Percentiles rank a stretch among this genome's conserved stretches.
These are phyloP conservation scores for Penicillium mononematosum DNA, from an alignment of 495 filamentous ascomycete species.

Conservation along the genomic window DNA sequence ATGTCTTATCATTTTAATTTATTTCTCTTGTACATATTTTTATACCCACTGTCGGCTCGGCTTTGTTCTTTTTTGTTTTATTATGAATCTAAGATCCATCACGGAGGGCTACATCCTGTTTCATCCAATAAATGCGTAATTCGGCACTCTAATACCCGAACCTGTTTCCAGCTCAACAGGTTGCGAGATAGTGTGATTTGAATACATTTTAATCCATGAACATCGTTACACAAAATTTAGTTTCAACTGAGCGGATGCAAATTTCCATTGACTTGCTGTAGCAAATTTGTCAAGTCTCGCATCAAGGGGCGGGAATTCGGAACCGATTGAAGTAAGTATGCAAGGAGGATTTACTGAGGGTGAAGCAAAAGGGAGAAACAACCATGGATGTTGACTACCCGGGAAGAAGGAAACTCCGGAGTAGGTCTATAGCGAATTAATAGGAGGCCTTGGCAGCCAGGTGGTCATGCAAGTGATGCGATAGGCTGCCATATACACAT, in stretches of 20 bases:
- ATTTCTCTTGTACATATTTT: neutral
- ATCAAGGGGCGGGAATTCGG: neutral
- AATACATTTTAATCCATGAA: neutral
- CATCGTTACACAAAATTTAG: neutral
- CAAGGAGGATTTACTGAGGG: neutral
- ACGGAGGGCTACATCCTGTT: neutral
- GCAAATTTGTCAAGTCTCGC: neutral
- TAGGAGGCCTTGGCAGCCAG: neutral
- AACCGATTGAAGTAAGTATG: neutral
- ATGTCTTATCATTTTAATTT: neutral
- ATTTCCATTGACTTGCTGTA: neutral
- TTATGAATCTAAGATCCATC: neutral
- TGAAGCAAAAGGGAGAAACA: neutral
- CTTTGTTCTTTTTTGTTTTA: neutral
- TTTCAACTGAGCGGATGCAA: neutral
- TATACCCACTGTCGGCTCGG: neutral
- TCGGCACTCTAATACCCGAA: neutral
- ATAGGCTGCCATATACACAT: neutral
- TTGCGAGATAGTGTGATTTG: neutral
- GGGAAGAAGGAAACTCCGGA: neutral
- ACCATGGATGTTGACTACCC: neutral
- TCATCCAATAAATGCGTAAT: neutral
- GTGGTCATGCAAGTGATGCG: neutral
- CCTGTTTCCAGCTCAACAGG: neutral
- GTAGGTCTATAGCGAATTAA: neutral